These are phyloP conservation scores for Coelastrella sp. DNA, from an alignment of 139 green algal genomes.

Conservation along the genomic window DNA sequence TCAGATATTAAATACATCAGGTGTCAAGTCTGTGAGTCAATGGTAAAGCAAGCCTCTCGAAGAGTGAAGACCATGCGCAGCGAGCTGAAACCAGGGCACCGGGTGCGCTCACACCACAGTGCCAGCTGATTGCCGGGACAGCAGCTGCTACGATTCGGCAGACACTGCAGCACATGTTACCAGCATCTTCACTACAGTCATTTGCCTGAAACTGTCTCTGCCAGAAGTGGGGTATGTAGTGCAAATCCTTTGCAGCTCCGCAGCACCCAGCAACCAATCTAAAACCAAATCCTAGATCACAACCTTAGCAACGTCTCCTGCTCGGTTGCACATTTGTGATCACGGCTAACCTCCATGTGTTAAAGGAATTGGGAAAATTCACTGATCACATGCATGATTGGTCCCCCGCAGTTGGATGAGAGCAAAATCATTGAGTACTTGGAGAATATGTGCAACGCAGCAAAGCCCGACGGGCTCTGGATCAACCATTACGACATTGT, in stretches of 20 bases:
- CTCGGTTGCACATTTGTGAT: too few relatives aligned
- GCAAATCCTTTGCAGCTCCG: too few relatives aligned
- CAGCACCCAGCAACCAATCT: too few relatives aligned
- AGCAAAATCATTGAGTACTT: slow-evolving; percentile 77
- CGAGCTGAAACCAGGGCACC: slow-evolving; percentile 47
- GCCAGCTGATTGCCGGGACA: neutral
- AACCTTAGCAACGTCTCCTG: too few relatives aligned
- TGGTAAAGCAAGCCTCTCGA: slow-evolving; percentile 56
- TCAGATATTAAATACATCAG: slow-evolving; percentile 38
- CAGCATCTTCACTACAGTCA: too few relatives aligned
- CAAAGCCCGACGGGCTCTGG: slow-evolving; percentile 83
- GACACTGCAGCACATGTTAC: too few relatives aligned
- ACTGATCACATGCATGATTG: neutral
- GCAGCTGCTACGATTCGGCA: too few relatives aligned
- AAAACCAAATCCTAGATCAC: too few relatives aligned
- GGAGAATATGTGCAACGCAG: slow-evolving; percentile 79
- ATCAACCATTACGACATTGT: slow-evolving; percentile 83
- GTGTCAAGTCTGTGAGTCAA: slow-evolving; percentile 52
- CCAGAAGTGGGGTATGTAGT: too few relatives aligned
- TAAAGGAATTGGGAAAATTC: too few relatives aligned
- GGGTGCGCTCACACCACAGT: neutral
- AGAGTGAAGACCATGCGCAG: slow-evolving; percentile 28
- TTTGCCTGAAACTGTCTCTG: too few relatives aligned
- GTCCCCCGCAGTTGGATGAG: slow-evolving; percentile 60
- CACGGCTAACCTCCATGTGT: too few relatives aligned